A percentile compares a stretch with the other conserved stretches of the same genome.
phyloP scores from a whole-genome alignment of 1,284 basidiomycete species.

The Vanrija pseudolonga region DNA sequence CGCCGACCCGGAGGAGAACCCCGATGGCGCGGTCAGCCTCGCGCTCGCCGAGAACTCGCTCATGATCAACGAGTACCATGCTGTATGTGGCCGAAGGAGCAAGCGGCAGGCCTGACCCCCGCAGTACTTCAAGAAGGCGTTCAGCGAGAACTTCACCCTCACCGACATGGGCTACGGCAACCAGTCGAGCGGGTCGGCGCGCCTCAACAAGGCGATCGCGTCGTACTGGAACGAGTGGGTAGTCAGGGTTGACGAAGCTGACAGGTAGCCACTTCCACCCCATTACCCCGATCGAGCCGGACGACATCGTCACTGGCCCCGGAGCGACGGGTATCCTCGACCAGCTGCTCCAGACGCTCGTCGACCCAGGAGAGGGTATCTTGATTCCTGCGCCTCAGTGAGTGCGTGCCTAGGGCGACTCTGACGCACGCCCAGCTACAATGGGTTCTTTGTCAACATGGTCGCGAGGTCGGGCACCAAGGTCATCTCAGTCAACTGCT shows the following conservation, averaged over 20 bases:
- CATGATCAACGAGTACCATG: slow-evolving; percentile 13
- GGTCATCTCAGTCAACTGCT: slow-evolving; percentile 8
- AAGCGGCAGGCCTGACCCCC: background rate
- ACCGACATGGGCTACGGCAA: slow-evolving; percentile 15
- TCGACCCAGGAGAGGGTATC: slow-evolving; percentile 34
- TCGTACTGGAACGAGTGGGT: slow-evolving; percentile 18
- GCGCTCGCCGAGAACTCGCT: slow-evolving; percentile 21
- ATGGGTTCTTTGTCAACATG: slow-evolving; percentile 33
- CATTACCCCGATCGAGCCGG: slow-evolving; percentile 20
- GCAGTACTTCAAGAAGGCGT: slow-evolving; percentile 7
- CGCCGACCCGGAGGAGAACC: slow-evolving; percentile 10
- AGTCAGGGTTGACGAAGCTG: background rate
- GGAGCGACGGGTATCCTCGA: slow-evolving; percentile 34
- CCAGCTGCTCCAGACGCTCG: slow-evolving; percentile 32
- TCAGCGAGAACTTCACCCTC: slow-evolving; percentile 7
- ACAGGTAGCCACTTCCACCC: slow-evolving; percentile 18
- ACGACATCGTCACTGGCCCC: slow-evolving; percentile 31
- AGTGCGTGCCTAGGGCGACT: background rate
- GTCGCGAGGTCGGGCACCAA: slow-evolving; percentile 3
- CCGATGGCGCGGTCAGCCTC: slow-evolving; percentile 14
- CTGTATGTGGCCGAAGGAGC: background rate
- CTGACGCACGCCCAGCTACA: slow-evolving; percentile 18
- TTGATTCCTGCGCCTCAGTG: slow-evolving; percentile 34
- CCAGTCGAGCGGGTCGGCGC: slow-evolving; percentile 5
- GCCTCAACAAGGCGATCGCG: slow-evolving; percentile 14